Base-by-base conservation (phyloP, 2,329 filamentous ascomycete genomes). In the Pseudomassariella vexata region DNA sequence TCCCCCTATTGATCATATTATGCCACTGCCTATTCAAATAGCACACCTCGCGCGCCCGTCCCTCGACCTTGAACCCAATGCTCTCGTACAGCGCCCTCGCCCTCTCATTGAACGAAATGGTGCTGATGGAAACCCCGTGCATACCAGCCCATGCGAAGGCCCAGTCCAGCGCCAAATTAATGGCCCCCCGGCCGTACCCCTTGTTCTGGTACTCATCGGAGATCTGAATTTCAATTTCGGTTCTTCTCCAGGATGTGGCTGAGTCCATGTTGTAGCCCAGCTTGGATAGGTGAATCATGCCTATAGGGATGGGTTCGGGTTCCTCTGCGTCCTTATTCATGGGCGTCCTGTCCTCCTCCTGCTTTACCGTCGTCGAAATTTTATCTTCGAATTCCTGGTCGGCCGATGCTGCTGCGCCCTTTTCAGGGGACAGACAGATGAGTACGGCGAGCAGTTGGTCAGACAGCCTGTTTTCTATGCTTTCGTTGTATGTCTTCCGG, bases 111-210 rank as follows among this genome's bases (percentile, higher is more conserved):
- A 56, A 70, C 7, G 44, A 56, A 20, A 63, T 57, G 1, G 57
- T 57, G 4, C 45, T 41, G 6, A 72, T 55, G 9, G 43, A 47
- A 12, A 72, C 58, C 5, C 60, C 49, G 38, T 72, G 68, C 47
- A 68, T 42, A 0, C 60, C 61, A 1, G 55, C 64, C n/a, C 50
- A 49, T 5, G 45, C 41, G 39, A 73, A 73, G 0, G 60, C 60
- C 57, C 66, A 71, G 16, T 64, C 55, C 4, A 69, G 40, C 1
- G 48, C 57, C 66, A 66, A 73, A 17, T 52, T 49, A 26, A 72
- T 62, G 1, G 63, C 60, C 40, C 71, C 67, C 6, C 41, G 44
- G 2, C 68, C 68, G 33, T 70, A 71, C 0, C 68, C 65, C 14
- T 53, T 40, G 0, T 53, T 49, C 33, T 66, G 60, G 31, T 58